A percentile compares a stretch with the other conserved stretches of the same genome.
These are phyloP conservation scores for Plasmodiophora brassicae DNA, from an alignment of 208 protist genomes.

Conservation along the genomic window DNA sequence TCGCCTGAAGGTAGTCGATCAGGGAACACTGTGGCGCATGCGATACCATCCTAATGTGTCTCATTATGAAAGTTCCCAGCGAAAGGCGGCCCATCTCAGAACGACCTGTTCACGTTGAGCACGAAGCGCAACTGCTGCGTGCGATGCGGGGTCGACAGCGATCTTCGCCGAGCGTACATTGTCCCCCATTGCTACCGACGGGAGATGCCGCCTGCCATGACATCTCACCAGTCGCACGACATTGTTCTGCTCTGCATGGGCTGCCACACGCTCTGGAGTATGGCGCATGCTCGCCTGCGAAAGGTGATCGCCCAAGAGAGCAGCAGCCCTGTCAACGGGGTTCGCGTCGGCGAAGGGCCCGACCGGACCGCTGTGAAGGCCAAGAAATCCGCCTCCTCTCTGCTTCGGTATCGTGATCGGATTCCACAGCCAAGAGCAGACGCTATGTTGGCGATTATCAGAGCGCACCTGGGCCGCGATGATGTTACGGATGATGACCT, in stretches of 20 bases:
- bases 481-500: no score
- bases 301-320: background rate
- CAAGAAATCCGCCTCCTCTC: background rate
- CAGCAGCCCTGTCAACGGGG: background rate
- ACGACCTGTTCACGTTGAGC: background rate
- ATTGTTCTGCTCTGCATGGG: background rate
- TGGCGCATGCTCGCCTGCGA: background rate
- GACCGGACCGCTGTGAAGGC: background rate
- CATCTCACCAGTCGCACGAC: constrained; percentile 1
- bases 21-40: background rate
- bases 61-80: background rate
- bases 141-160: background rate
- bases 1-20: background rate
- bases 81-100: background rate
- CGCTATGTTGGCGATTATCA: background rate
- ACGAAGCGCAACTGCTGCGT: background rate
- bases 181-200: background rate
- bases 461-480: background rate
- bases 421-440: no score
- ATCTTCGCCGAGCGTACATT: background rate
- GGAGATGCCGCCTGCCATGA: background rate
- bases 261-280: background rate
- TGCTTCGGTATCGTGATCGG: background rate
- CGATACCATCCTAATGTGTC: background rate
- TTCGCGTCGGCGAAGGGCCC: background rate